Evolutionary conservation across 2,329 filamentous ascomycete genomes (phyloP).

Genomic region (Aspergillus sp.): DNA sequence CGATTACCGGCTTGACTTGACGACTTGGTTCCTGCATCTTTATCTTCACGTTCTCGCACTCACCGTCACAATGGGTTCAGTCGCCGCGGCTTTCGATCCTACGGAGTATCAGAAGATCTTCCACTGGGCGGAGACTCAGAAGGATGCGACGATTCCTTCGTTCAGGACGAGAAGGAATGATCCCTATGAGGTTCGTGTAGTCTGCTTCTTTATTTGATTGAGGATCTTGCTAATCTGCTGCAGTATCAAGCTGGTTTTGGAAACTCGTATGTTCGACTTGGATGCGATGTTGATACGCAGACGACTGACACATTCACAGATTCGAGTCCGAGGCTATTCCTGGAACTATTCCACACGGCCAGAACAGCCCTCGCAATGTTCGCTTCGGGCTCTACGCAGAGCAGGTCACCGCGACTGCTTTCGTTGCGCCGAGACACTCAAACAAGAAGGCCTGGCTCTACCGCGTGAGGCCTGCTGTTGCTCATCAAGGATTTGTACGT

Average conservation of each 20-base stretch:
- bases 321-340: conserved; percentile 45
- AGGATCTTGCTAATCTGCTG: conserved; percentile 13
- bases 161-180: conserved; percentile 60
- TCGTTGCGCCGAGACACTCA: conserved; percentile 60
- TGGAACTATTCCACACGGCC: conserved; percentile 43
- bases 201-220: conserved; percentile 33
- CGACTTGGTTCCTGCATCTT: background rate
- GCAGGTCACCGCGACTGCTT: conserved; percentile 63
- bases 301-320: conserved; percentile 36
- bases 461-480: conserved; percentile 59
- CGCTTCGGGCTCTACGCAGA: conserved; percentile 43
- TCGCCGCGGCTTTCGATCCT: conserved; percentile 31
- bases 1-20: background rate
- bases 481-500: conserved; percentile 57
- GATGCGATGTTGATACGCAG: conserved; percentile 23
- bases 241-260: conserved; percentile 62
- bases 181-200: conserved; percentile 53
- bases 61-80: conserved; percentile 31
- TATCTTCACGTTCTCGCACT: background rate
- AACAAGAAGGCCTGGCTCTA: conserved; percentile 66
- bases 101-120: conserved; percentile 57
- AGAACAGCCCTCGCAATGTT: conserved; percentile 44
- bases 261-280: conserved; percentile 47
- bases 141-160: conserved; percentile 59
- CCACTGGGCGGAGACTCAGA: conserved; percentile 65